Percentiles rank a stretch among this genome's conserved stretches.
Conservation (phyloP, 225 moss, liverwort and hornwort species). For the Pseudisothecium myosuroides region DNA sequence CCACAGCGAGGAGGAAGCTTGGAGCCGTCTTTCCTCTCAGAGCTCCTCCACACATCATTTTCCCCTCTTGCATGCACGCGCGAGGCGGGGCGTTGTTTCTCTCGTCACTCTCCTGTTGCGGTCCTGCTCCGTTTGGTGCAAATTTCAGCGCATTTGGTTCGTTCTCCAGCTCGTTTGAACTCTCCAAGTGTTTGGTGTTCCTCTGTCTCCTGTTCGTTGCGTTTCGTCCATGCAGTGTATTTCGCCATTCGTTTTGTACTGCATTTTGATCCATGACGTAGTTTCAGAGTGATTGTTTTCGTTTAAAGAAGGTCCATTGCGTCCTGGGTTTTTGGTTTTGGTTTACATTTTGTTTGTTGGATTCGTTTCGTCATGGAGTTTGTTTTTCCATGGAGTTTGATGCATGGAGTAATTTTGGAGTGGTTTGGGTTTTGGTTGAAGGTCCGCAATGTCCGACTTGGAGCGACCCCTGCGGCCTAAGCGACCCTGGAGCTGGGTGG, state of each 20-base stretch:
- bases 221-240: neutral
- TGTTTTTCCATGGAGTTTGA: neutral
- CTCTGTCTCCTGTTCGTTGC: neutral
- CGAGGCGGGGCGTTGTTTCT: neutral
- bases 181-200: neutral
- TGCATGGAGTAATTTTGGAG: neutral
- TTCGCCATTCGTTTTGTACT: neutral
- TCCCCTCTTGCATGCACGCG: neutral
- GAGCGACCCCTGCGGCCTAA: conserved; percentile 45
- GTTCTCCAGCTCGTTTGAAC: neutral
- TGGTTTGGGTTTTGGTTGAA: neutral
- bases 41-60: neutral
- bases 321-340: neutral
- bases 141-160: conserved; percentile 1
- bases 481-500: conserved; percentile 57
- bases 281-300: neutral
- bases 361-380: neutral
- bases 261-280: neutral
- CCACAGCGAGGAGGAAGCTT: neutral
- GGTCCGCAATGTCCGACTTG: conserved; percentile 39
- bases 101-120: neutral
- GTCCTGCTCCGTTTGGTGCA: neutral
- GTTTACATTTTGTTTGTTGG: neutral
- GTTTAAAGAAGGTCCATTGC: neutral
- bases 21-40: neutral